These are phyloP conservation scores for Malassezia restricta DNA, from an alignment of 1,284 basidiomycete genomes.

Conservation along the genomic window DNA sequence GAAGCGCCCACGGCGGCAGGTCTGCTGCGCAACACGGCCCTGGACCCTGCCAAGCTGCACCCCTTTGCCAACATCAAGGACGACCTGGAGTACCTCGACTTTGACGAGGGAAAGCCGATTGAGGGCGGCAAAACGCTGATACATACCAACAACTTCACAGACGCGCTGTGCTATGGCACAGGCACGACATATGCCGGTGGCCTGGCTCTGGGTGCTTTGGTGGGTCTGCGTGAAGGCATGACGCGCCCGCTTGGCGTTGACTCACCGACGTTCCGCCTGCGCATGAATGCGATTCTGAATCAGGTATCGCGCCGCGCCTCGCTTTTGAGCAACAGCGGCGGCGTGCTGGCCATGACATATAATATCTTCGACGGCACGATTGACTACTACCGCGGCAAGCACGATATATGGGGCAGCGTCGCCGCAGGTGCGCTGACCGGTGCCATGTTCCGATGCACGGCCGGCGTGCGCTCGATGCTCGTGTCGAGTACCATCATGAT, in stretches of 20 bases:
- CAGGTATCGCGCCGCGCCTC: constrained; percentile 89
- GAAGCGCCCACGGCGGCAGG: constrained; percentile 86
- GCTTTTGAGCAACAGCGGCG: constrained; percentile 95
- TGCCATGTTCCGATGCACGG: constrained; percentile 83
- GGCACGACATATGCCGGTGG: constrained; percentile 96
- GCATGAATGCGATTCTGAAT: constrained; percentile 94
- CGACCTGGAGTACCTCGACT: constrained; percentile 45
- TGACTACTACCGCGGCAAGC: constrained; percentile 74
- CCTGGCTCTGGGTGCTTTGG: constrained; percentile 81
- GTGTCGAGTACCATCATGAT: constrained; percentile 80
- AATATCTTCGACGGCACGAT: constrained; percentile 91
- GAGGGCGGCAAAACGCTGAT: constrained; percentile 43
- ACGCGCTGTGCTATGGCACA: constrained; percentile 97
- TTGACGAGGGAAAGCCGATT: constrained; percentile 40
- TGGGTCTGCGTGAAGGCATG: constrained; percentile 91
- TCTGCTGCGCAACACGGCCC: constrained; percentile 71
- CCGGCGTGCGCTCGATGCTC: constrained; percentile 75
- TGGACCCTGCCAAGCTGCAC: constrained; percentile 69
- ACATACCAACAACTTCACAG: constrained; percentile 78
- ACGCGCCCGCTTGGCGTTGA: constrained; percentile 59
- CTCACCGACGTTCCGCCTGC: constrained; percentile 55
- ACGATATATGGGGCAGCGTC: constrained; percentile 83
- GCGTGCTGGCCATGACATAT: constrained; percentile 89
- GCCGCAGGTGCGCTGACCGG: constrained; percentile 82
- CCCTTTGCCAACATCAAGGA: constrained; percentile 39